Evolutionary conservation across 345 rosid species (phyloP).

Genomic region (Raphanus raphanistrum): DNA sequence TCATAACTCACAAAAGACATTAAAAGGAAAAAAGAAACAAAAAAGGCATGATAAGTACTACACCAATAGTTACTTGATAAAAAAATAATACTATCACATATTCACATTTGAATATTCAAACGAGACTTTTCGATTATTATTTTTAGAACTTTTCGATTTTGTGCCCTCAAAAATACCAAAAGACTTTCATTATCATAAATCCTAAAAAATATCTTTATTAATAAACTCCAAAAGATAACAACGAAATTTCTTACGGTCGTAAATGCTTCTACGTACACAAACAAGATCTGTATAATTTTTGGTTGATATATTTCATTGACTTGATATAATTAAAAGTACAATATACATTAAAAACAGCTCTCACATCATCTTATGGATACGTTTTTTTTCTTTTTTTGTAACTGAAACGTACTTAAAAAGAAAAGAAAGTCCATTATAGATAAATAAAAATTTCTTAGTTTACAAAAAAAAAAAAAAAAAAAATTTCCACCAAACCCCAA

Average conservation of each 20-base stretch:
- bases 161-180: background rate
- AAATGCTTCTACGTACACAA: conserved; percentile 16
- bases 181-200: background rate
- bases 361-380: background rate
- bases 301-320: background rate
- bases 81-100: background rate
- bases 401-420: no score
- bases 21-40: background rate
- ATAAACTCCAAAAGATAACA: background rate
- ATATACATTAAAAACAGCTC: background rate
- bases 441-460: no score
- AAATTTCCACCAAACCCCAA: background rate
- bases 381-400: no score
- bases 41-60: background rate
- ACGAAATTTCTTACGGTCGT: background rate
- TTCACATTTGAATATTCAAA: background rate
- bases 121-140: background rate
- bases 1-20: background rate
- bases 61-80: background rate
- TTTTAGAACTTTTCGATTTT: background rate
- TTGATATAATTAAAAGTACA: background rate
- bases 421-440: no score
- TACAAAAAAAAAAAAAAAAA: no score
- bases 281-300: background rate
- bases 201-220: background rate